Evolutionary conservation across 225 moss, liverwort and hornwort species (phyloP), one percentile per base, ranked within the genome.

Genomic region (Takakia lepidozioides): DNA sequence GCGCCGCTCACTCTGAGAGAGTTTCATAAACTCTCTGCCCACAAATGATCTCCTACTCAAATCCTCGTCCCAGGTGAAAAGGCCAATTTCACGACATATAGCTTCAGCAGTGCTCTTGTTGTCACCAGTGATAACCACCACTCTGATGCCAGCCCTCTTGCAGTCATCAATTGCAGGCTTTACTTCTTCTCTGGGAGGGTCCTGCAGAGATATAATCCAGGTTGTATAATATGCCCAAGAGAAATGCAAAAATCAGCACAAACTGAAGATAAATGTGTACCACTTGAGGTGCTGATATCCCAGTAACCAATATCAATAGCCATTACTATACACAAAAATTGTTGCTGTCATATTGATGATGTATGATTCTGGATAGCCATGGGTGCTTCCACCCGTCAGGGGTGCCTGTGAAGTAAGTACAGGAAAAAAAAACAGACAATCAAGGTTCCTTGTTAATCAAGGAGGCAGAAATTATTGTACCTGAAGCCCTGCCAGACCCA

Each of bases 31-130:
- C 25, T 78, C 78, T 22, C 74, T 65, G 13, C 65, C 75, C 0
- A 70, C 51, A 19, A 70, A 68, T 21, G 82, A 78, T 49, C 45
- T 61, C 46, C 51, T 27, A 10, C 57, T 56, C 57, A 83, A 28
- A 47, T 83, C 78, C 43, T 79, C 75, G 25, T 65, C 59, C 17
- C 58, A 55, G 22, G 43, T 48, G 24, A 83, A 83, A 7, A 83
- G 52, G 15, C 79, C 83, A 15, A 83, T 74, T 65, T 75, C 74
- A 38, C 68, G 63, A 54, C 78, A 83, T 51, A 78, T 72, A 10
- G 71, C 68, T 58, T 83, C 74, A 14, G 82, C 82, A 7, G 78
- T 82, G 22, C 60, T 61, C 52, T 83, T 71, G 50, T 83, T 83
- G 21, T 83, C 83, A 22, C 83, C 75, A 29, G 78, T 79, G 19